A percentile compares a stretch with the other conserved stretches of the same genome.
These are phyloP conservation scores for Solanum appendiculatum DNA, from an alignment of 257 asterid genomes.

Conservation along the genomic window DNA sequence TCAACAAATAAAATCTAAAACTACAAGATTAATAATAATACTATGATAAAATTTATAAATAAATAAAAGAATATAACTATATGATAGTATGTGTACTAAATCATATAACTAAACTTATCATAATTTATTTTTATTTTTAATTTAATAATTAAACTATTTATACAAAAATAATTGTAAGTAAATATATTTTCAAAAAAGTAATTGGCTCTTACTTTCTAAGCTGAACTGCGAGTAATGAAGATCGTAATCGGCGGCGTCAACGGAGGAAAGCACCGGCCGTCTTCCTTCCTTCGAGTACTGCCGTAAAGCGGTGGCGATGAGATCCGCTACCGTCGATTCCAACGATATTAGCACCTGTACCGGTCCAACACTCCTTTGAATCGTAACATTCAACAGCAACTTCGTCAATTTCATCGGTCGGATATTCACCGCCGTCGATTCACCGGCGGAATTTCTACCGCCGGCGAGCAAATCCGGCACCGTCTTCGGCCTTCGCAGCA, in stretches of 20 bases:
- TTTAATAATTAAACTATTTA: too few species aligned
- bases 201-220: conserved; percentile 52
- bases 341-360: conserved; percentile 60
- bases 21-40: too few species aligned
- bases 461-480: not conserved
- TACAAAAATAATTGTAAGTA: not conserved
- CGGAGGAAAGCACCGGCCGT: conserved; percentile 31
- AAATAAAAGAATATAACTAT: not conserved
- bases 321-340: conserved; percentile 65
- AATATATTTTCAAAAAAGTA: not conserved
- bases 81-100: not conserved
- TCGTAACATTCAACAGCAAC: conserved; percentile 61
- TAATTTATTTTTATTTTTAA: too few species aligned
- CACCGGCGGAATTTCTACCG: not conserved
- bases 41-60: not conserved
- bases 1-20: too few species aligned
- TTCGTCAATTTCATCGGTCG: conserved; percentile 44
- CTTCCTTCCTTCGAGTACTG: conserved; percentile 72
- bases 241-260: conserved; percentile 30
- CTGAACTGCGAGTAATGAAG: conserved; percentile 94
- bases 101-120: not conserved
- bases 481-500: not conserved
- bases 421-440: not conserved
- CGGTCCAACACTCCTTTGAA: conserved; percentile 79
- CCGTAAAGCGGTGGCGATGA: conserved; percentile 52